phyloP scores from a whole-genome alignment of 2,329 filamentous ascomycete species.

The Epichloe hybrida region DNA sequence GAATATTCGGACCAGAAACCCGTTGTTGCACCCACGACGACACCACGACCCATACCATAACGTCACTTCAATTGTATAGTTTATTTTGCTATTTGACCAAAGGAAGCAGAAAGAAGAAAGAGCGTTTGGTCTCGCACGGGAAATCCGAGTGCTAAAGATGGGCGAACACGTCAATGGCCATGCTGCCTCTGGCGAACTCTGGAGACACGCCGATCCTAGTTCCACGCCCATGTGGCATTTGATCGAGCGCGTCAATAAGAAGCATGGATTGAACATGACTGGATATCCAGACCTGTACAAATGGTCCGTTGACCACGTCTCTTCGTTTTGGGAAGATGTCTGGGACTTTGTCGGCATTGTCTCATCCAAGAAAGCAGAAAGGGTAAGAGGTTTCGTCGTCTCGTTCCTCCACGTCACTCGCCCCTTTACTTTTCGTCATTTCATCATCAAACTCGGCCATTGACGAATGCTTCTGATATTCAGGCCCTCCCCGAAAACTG shows the following conservation, averaged over 20 bases:
- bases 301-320: conserved; percentile 71
- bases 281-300: conserved; percentile 64
- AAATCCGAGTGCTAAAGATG: conserved; percentile 2
- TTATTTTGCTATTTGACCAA: neutral
- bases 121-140: neutral
- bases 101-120: neutral
- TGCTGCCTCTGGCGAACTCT: conserved; percentile 38
- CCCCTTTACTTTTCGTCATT: neutral
- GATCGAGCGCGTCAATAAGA: conserved; percentile 53
- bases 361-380: conserved; percentile 47
- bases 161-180: conserved; percentile 6
- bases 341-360: conserved; percentile 74
- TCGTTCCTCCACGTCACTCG: neutral
- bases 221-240: conserved; percentile 62
- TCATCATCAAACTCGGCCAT: neutral
- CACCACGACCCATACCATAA: neutral
- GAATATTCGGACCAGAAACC: neutral
- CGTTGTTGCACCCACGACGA: neutral
- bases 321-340: conserved; percentile 70
- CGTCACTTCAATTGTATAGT: neutral
- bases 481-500: conserved; percentile 55
- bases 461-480: neutral
- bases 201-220: conserved; percentile 54
- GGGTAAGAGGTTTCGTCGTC: conserved; percentile 29
- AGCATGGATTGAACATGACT: conserved; percentile 46